Percentiles rank a stretch among this genome's conserved stretches.
phyloP scores from a whole-genome alignment of 805 yeast species.

The Yarrowia alimentaria region DNA sequence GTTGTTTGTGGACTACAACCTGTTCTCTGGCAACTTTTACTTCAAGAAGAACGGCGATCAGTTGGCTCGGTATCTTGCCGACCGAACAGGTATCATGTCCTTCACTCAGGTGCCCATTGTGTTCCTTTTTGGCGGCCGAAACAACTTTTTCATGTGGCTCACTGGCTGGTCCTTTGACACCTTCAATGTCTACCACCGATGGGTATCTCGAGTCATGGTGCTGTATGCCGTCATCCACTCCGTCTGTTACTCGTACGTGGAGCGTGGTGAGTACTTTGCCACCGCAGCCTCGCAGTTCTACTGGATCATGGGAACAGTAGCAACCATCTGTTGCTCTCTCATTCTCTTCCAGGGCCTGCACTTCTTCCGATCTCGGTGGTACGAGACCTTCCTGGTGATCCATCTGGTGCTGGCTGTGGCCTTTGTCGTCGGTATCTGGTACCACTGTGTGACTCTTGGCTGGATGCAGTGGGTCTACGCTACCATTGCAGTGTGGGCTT shows the following conservation, averaged over 20 bases:
- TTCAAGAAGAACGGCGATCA: conserved; percentile 21
- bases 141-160: conserved; percentile 59
- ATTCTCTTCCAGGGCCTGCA: conserved; percentile 52
- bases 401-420: conserved; percentile 58
- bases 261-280: conserved; percentile 3
- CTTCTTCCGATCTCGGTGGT: conserved; percentile 51
- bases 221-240: conserved; percentile 35
- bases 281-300: conserved; percentile 2
- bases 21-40: conserved; percentile 32
- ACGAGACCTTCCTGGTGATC: conserved; percentile 57
- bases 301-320: conserved; percentile 43
- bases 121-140: conserved; percentile 58
- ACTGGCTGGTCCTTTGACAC: conserved; percentile 64
- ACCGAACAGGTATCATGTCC: conserved; percentile 34
- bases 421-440: conserved; percentile 56
- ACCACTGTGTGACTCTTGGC: conserved; percentile 48
- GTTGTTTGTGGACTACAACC: conserved; percentile 18
- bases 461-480: conserved; percentile 53
- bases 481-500: conserved; percentile 64
- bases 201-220: conserved; percentile 36
- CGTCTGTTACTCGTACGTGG: conserved; percentile 26
- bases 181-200: conserved; percentile 58
- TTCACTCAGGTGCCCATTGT: conserved; percentile 36
- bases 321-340: conserved; percentile 44
- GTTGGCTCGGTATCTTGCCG: conserved; percentile 32